Conservation (phyloP, 768 basidiomycete species). For the Suillus occidentalis region DNA sequence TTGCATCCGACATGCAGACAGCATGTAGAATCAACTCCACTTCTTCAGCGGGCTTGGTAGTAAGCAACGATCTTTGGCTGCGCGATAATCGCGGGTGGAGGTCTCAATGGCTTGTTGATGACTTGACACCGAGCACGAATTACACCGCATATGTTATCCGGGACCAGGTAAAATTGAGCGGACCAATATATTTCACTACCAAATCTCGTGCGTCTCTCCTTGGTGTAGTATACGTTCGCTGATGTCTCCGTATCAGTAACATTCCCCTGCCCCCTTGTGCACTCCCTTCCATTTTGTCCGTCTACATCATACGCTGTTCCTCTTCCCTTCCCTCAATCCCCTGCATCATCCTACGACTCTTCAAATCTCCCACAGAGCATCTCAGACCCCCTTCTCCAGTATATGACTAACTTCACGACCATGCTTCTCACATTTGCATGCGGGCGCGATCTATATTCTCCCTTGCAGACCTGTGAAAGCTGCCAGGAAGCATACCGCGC, state of each 20-base stretch:
- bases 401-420: constrained; percentile 72
- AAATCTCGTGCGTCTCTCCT: constrained; percentile 45
- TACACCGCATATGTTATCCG: constrained; percentile 74
- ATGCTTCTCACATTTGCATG: constrained; percentile 74
- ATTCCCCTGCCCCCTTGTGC: constrained; percentile 69
- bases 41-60: constrained; percentile 37
- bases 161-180: constrained; percentile 55
- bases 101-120: constrained; percentile 64
- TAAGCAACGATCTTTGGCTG: constrained; percentile 55
- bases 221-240: neutral
- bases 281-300: constrained; percentile 76
- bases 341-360: constrained; percentile 45
- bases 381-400: constrained; percentile 51
- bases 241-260: constrained; percentile 40
- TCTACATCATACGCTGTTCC: constrained; percentile 68
- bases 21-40: constrained; percentile 55
- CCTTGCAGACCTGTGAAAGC: constrained; percentile 72
- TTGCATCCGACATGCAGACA: constrained; percentile 50
- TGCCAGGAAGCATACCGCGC: constrained; percentile 71
- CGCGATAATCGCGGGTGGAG: constrained; percentile 61
- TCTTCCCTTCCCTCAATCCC: constrained; percentile 49
- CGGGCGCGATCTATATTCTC: constrained; percentile 78
- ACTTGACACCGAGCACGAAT: constrained; percentile 64
- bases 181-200: constrained; percentile 71
- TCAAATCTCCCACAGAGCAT: constrained; percentile 50